These are phyloP conservation scores for Scedosporium aurantiacum DNA, from an alignment of 2,329 filamentous ascomycete genomes.

Conservation along the genomic window DNA sequence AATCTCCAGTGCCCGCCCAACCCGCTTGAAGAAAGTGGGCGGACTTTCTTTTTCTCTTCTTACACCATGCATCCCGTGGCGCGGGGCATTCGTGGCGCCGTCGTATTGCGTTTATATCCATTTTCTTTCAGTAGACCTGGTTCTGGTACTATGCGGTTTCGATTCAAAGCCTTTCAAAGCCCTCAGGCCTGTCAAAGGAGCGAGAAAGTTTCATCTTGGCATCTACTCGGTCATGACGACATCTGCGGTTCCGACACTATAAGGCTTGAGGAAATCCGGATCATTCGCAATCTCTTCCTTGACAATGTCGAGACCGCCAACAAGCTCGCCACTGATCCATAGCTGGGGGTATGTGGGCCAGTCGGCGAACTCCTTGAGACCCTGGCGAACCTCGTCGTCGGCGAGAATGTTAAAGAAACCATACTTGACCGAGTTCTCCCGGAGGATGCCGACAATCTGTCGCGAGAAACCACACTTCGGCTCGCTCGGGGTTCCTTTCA, in stretches of 20 bases:
- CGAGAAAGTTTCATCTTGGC: no score
- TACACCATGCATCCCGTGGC: no score
- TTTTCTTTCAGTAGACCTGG: neutral
- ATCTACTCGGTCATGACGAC: constrained; percentile 13
- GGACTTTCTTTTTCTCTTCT: no score
- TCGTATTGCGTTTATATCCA: no score
- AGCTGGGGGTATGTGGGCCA: constrained; percentile 98
- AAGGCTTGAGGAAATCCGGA: constrained; percentile 69
- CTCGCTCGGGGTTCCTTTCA: constrained; percentile 69
- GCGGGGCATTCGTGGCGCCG: no score
- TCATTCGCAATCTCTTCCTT: constrained; percentile 87
- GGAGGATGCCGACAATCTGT: constrained; percentile 74
- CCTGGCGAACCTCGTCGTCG: constrained; percentile 93
- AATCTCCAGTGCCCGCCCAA: no score
- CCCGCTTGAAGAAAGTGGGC: no score
- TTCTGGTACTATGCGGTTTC: neutral
- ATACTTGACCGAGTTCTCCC: constrained; percentile 87
- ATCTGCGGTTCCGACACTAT: constrained; percentile 42
- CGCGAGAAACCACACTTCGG: constrained; percentile 90
- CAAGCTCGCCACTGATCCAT: constrained; percentile 81
- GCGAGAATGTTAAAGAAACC: constrained; percentile 99
- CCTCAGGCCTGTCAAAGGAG: no score
- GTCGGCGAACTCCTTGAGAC: constrained; percentile 92
- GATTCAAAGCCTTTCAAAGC: neutral
- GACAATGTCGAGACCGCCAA: constrained; percentile 92